phyloP scores from a whole-genome alignment of 179 eudicot species.

The Camellia oleifera region DNA sequence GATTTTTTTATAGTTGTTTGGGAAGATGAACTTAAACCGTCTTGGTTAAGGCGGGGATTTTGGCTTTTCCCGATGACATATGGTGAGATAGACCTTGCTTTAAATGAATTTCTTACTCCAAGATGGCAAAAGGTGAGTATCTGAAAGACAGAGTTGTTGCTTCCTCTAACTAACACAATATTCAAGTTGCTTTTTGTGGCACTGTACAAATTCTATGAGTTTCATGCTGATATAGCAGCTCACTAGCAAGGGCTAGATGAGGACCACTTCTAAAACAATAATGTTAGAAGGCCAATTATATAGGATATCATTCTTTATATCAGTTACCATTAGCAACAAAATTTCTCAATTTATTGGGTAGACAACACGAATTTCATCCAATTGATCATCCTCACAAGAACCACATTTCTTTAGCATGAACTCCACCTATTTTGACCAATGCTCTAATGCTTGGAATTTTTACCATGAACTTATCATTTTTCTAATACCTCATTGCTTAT shows the following conservation, averaged over 20 bases:
- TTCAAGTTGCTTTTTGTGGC: neutral
- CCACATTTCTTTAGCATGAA: no score
- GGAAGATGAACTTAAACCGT: neutral
- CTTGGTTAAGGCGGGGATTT: conserved; percentile 79
- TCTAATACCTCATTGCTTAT: neutral
- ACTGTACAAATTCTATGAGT: neutral
- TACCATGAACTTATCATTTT: neutral
- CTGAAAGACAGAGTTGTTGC: neutral
- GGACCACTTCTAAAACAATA: no score
- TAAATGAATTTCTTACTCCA: conserved; percentile 74
- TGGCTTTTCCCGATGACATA: conserved; percentile 73
- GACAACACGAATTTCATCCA: neutral
- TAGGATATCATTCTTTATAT: no score
- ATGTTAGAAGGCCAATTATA: no score
- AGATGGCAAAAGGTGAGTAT: conserved; percentile 61
- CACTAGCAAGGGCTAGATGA: neutral
- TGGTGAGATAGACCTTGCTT: conserved; percentile 73
- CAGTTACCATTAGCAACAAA: no score
- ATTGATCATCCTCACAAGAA: neutral
- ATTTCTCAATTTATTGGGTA: no score
- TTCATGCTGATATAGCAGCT: neutral
- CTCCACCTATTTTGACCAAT: neutral
- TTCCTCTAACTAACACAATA: neutral
- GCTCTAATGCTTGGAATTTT: neutral
- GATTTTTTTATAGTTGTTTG: neutral